A percentile compares a stretch with the other conserved stretches of the same genome.
Conservation (phyloP, 306 rosid species). For the Hippophae gyantsensis region DNA sequence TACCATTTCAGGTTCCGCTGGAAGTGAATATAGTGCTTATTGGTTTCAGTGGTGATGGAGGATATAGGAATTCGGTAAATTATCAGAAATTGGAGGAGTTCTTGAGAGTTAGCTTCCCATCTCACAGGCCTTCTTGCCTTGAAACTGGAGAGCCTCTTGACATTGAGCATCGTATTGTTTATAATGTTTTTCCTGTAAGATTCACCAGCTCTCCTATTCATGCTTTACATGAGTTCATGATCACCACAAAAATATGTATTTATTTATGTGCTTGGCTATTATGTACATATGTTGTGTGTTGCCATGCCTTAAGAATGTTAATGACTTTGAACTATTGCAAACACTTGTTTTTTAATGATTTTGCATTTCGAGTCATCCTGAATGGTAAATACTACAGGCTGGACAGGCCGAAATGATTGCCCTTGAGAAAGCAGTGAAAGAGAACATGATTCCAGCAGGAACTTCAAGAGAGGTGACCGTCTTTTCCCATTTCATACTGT, state of each 20-base stretch:
- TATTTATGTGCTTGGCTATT: no score
- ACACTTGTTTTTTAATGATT: neutral
- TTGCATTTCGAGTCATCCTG: neutral
- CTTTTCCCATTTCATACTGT: conserved; percentile 1
- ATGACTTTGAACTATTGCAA: neutral
- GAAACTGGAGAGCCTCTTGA: conserved; percentile 90
- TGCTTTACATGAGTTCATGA: neutral
- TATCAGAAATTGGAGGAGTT: conserved; percentile 62
- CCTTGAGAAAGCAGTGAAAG: conserved; percentile 76
- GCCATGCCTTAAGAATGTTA: no score
- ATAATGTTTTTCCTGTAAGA: conserved; percentile 68
- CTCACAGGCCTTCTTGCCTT: conserved; percentile 75
- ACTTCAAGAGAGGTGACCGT: conserved; percentile 71
- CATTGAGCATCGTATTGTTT: conserved; percentile 76
- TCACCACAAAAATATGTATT: no score
- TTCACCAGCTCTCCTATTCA: neutral
- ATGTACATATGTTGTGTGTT: no score
- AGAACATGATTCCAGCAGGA: conserved; percentile 82
- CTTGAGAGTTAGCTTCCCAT: conserved; percentile 62
- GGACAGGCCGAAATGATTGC: conserved; percentile 88
- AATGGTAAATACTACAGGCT: conserved; percentile 32
- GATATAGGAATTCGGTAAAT: conserved; percentile 56
- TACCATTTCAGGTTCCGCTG: conserved; percentile 90
- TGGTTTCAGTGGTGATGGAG: conserved; percentile 81
- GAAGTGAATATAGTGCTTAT: conserved; percentile 85